Percentiles rank a stretch among this genome's conserved stretches.
These are phyloP conservation scores for Kokia cookei DNA, from an alignment of 441 rosid species.

Conservation along the genomic window DNA sequence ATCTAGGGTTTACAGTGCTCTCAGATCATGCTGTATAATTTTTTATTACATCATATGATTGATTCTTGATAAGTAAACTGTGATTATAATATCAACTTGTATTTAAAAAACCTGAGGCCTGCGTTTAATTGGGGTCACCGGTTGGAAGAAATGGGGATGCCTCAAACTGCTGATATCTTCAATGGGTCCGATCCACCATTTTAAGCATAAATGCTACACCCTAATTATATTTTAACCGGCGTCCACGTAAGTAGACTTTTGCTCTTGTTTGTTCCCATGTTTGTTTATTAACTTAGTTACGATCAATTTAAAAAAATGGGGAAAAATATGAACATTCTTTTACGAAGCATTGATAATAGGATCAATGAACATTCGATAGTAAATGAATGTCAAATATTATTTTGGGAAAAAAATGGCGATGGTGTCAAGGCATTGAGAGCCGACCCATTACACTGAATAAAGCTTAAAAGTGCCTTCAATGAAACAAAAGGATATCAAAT, in stretches of 20 bases:
- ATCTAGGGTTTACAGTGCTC: neutral
- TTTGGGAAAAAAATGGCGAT: neutral
- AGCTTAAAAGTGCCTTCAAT: neutral
- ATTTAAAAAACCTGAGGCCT: neutral
- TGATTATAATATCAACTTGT: neutral
- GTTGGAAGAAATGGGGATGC: neutral
- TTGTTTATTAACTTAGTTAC: too few relatives aligned
- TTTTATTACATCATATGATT: neutral
- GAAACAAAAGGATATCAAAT: neutral
- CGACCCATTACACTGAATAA: neutral
- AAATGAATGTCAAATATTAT: neutral
- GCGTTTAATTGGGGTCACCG: slow-evolving; percentile 2
- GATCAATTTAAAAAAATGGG: too few relatives aligned
- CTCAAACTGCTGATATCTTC: neutral
- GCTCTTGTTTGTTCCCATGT: too few relatives aligned
- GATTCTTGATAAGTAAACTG: neutral
- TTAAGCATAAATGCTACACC: neutral
- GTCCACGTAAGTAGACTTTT: too few relatives aligned
- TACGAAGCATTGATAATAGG: neutral
- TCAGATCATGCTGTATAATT: neutral
- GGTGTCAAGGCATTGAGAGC: neutral
- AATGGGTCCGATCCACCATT: neutral
- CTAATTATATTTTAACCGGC: neutral
- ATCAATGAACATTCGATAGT: neutral
- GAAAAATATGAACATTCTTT: neutral